Evolutionary conservation across 139 green algal genomes (phyloP), one percentile per base, ranked within the genome.

Genomic region (Picochlorum sp.): DNA sequence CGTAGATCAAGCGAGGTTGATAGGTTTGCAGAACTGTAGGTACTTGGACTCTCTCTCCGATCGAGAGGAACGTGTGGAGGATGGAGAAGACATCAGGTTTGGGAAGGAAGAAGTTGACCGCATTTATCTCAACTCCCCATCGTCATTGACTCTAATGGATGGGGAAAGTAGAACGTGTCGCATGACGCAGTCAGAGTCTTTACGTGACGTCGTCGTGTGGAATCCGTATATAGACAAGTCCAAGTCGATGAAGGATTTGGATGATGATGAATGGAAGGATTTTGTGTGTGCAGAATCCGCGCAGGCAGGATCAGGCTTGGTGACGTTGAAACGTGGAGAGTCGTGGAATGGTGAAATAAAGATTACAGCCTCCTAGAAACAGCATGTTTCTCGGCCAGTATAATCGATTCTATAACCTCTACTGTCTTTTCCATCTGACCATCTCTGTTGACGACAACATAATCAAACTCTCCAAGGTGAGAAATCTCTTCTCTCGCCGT

Each of bases 381-480:
- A 21, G 15, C 57, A 45, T 45, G 13, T 61, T 84, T 95, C 71
- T 96, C 90, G 11, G 87, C 91, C 28, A 87, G 72, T 31, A 97
- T 88, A 66, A 97, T 96, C 13, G 73, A 70, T 9, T 72, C 68
- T 8, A 97, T 71, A 44, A 81, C 54, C 11, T 49, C 50, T 31
- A 95, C 91, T 8, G 87, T 86, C 2, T 81, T 55, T 9, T 96
- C 83, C 56, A 97, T 73, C 65, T 81, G 37, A 1, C 85, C 86
- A 20, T 93, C 81, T 21, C 71, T 49, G 65, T 97, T 97, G 2
- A 95, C 85, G 13, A 97, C 87, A 47, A 69, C 81, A 71, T 97
- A 97, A 63, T 97, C 89, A 75, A 97, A 97, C 26, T 93, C 79
- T 1, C 23, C 6, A 0, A 92, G 74, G 18, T 76, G 68, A 18